Base-by-base conservation (phyloP, 2,329 filamentous ascomycete genomes). In the Pezicula radicicola region DNA sequence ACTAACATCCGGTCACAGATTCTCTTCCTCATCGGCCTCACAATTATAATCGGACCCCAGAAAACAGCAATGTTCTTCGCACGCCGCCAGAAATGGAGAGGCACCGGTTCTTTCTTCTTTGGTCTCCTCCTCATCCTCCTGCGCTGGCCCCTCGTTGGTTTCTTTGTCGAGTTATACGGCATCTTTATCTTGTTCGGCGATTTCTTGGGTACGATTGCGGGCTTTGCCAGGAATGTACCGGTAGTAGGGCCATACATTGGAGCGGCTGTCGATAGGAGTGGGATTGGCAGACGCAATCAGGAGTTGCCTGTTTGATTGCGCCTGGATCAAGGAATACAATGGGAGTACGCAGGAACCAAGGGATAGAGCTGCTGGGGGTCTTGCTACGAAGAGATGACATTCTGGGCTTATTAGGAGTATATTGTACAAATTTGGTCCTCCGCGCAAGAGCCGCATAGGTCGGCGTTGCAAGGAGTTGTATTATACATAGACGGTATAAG, bases 31-130 rank as follows among this genome's bases (percentile, higher is more conserved):
- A 90, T 96, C 75, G 94, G 94, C 70, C 84, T 99, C 25, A 96
- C 92, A 28, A 88, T 97, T 54, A 95, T 97, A 64, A 96, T 99
- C 73, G 94, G 94, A 41, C 82, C 90, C 21, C 82, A 88, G 70
- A 97, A 97, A 70, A 97, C 94, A 0, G 77, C 93, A 58, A 78
- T 88, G 68, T 99, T 99, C 84, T 99, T 99, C 77, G 89, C 91
- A 48, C 88, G 94, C 55, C 87, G 85, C 63, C 91, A 97, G 68
- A 99, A 99, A 72, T 83, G 90, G 64, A 91, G 91, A 67, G 94
- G 94, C 58, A 97, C 91, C 1, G 86, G 85, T 4, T 92, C 92
- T 15, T 99, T 99, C 74, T 86, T 89, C 63, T 75, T 77, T 3
- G 94, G 94, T 13, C 87, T 99, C 37, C 65, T 85, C 9, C 80